A percentile compares a stretch with the other conserved stretches of the same genome.
These are phyloP conservation scores for Zygoascus meyerae DNA, from an alignment of 1,139 yeast species.

Conservation along the genomic window DNA sequence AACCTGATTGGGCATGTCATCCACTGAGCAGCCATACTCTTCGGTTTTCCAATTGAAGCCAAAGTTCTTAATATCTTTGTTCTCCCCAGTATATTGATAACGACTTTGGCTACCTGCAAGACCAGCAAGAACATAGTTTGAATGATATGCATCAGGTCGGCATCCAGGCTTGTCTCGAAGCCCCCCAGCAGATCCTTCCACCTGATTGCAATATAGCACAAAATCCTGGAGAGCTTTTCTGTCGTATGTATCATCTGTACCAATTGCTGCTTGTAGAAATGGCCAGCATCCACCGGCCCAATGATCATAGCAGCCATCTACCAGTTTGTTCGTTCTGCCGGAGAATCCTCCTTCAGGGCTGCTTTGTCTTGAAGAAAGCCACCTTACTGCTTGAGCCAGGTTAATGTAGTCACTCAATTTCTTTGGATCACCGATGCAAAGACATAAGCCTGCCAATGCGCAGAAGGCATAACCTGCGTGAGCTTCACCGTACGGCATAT, in stretches of 20 bases:
- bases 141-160: slow-evolving; percentile 79
- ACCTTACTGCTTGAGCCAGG: slow-evolving; percentile 35
- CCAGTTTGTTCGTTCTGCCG: slow-evolving; percentile 89
- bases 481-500: slow-evolving; percentile 70
- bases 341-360: slow-evolving; percentile 75
- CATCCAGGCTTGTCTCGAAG: slow-evolving; percentile 84
- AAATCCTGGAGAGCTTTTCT: slow-evolving; percentile 58
- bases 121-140: slow-evolving; percentile 79
- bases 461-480: slow-evolving; percentile 97
- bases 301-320: slow-evolving; percentile 93
- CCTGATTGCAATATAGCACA: slow-evolving; percentile 71
- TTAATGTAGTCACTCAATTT: slow-evolving; percentile 27
- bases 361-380: slow-evolving; percentile 70
- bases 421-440: slow-evolving; percentile 39
- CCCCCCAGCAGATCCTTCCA: slow-evolving; percentile 51
- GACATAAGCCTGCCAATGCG: slow-evolving; percentile 66
- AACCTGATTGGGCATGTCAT: slow-evolving; percentile 26
- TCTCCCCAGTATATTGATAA: slow-evolving; percentile 38
- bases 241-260: slow-evolving; percentile 33
- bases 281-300: slow-evolving; percentile 87
- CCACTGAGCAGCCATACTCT: slow-evolving; percentile 17
- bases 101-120: slow-evolving; percentile 56
- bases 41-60: slow-evolving; percentile 28
- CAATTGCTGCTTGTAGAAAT: slow-evolving; percentile 48
- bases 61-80: slow-evolving; percentile 22